Base-by-base conservation (phyloP, 1,284 basidiomycete species). In the Veloporphyrellus conicus region DNA sequence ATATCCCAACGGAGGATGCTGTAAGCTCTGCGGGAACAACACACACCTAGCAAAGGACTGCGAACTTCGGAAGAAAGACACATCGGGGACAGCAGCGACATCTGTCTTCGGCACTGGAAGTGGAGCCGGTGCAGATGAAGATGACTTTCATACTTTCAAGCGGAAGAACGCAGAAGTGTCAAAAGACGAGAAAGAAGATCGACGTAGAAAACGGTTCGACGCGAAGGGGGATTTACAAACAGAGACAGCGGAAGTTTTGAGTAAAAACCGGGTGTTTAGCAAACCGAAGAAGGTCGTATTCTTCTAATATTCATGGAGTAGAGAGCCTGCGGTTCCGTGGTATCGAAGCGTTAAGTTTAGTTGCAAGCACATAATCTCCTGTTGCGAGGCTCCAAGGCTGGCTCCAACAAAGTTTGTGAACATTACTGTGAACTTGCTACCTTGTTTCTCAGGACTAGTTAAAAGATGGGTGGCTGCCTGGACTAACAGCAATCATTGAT, bases 1-100 rank as follows among this genome's bases (percentile, higher is more conserved):
- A 23, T 97, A 96, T 61, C 90, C 92, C 0, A 88, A 94, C 54
- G 93, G 93, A 19, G 93, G 93, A 3, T 78, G 75, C 49, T 97
- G 93, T 63, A 95, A 93, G 62, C 73, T 96, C 10, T 97, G 93
- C 62, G 80, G 82, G 4, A 80, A 87, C 43, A 93, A 84, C 4
- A 78, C 82, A 2, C 93, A 96, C 70, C 76, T 95, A 10, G 93
- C 91, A 0, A 88, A 82, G 59, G 82, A 95, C 66, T 97, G 93
- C 63, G 72, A 72, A 25, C 64, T 88, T 49, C 68, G 85, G 47
- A 78, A 77, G 60, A 71, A 76, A 62, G 81, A 86, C 79, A 28
- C 20, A 31, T 54, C 66, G 1, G 65, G 65, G 34, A 65, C 62
- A 6, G 60, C 68, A 1, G 45, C 52, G 15, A 41, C 45, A 16